Percentiles rank a stretch among this genome's conserved stretches.
phyloP scores from a whole-genome alignment of 2,329 filamentous ascomycete genomes.

The Clonostachys solani region DNA sequence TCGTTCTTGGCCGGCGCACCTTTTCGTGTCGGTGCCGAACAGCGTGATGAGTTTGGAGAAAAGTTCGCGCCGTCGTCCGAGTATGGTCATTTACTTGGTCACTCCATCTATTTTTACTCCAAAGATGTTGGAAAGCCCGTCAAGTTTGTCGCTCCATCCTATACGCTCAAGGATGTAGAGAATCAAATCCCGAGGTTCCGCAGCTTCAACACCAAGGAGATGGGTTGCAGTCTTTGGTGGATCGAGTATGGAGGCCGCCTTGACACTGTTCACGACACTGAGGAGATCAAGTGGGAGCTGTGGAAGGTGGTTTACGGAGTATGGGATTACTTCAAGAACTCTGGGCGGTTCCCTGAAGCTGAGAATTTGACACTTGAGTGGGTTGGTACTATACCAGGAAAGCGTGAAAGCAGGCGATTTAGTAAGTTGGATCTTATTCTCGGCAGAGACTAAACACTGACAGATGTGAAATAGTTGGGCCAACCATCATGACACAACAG shows the following conservation, averaged over 20 bases:
- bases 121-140: conserved; percentile 13
- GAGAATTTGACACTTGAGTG: conserved; percentile 15
- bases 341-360: conserved; percentile 14
- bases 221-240: conserved; percentile 17
- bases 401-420: conserved; percentile 14
- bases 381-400: conserved; percentile 15
- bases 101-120: conserved; percentile 17
- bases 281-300: conserved; percentile 17
- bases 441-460: neutral
- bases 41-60: conserved; percentile 13
- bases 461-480: conserved; percentile 8
- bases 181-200: conserved; percentile 13
- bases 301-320: conserved; percentile 16
- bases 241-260: conserved; percentile 15
- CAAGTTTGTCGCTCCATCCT: conserved; percentile 13
- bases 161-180: conserved; percentile 14
- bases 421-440: conserved; percentile 5
- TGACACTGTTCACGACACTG: conserved; percentile 15
- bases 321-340: conserved; percentile 17
- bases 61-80: conserved; percentile 13
- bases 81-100: conserved; percentile 16
- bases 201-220: conserved; percentile 15
- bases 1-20: conserved; percentile 15
- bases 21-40: conserved; percentile 14
- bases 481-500: conserved; percentile 14